Evolutionary conservation across 1,139 yeast species (phyloP).

Genomic region (Geotrichum europaeum): DNA sequence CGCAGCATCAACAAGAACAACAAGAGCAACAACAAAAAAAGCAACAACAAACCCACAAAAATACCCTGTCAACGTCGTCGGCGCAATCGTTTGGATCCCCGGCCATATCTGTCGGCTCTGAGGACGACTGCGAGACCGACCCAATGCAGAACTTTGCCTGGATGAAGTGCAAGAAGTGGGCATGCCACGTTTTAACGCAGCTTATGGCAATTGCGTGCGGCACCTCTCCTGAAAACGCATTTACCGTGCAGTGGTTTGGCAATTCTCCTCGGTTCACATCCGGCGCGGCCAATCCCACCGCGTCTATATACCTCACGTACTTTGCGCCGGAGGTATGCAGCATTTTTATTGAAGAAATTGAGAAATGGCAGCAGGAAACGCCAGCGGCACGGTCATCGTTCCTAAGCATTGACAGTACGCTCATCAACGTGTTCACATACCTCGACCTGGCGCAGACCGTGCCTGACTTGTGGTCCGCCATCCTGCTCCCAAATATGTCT

Average conservation of each 20-base stretch:
- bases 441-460: slow-evolving; percentile 64
- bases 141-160: slow-evolving; percentile 40
- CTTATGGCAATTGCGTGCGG: slow-evolving; percentile 2
- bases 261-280: neutral
- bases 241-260: neutral
- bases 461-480: slow-evolving; percentile 60
- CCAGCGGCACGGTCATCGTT: neutral
- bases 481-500: slow-evolving; percentile 59
- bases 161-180: slow-evolving; percentile 87
- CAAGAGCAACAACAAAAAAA: neutral
- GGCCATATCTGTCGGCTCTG: neutral
- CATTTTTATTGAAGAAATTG: slow-evolving; percentile 11
- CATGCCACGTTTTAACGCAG: slow-evolving; percentile 38
- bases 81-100: neutral
- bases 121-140: neutral
- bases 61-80: slow-evolving; percentile 3
- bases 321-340: slow-evolving; percentile 16
- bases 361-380: slow-evolving; percentile 2
- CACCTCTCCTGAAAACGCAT: neutral
- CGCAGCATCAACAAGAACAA: neutral
- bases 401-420: neutral
- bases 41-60: neutral
- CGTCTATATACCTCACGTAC: slow-evolving; percentile 12
- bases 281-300: slow-evolving; percentile 1
- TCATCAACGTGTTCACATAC: slow-evolving; percentile 32